Evolutionary conservation across 1,284 basidiomycete species (phyloP), one percentile per base, ranked within the genome.

Genomic region (Cutaneotrichosporon spelunceum): DNA sequence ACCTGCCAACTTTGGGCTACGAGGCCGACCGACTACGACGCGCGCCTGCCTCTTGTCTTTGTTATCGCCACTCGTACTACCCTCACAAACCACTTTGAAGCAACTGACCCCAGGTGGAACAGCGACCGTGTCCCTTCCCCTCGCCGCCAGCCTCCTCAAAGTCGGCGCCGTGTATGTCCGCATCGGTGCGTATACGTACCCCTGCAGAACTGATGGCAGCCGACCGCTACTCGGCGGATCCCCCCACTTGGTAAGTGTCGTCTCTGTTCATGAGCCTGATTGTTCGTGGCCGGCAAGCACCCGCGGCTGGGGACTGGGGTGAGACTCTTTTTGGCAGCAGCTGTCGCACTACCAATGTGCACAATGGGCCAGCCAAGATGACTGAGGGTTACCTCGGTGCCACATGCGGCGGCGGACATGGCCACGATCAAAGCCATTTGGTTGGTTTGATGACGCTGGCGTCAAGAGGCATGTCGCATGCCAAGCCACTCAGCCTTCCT

Each of bases 221-320:
- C 49, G 91, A 94, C 80, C 90, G 91, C 74, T 92, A 86, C 77
- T 90, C 89, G 24, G 88, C 93, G 42, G 72, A 80, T 16, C 91
- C 91, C 6, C 84, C 91, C n/a, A 92, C 91, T 57, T 93, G 90
- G 87, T 92, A 74, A 70, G 87, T 80, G 19, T 19, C 4, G 87
- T 80, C 7, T 19, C 4, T n/a, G 19, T n/a, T 19, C 19, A n/a
- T 19, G 16, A 42, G 30, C 30, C 21, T 7, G 24, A 13, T 24
- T n/a, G 13, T 23, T 13, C 21, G 21, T n/a, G 21, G 45, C 9
- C 29, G 47, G 29, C 49, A 58, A 21, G 16, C 16, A n/a, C n/a
- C n/a, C n/a, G n/a, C n/a, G n/a, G n/a, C n/a, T n/a, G n/a, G 14
- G 23, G 24, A 10, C 4, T 4, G 19, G 3, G 42, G n/a, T 10